Evolutionary conservation across 345 rosid species (phyloP), one percentile per base, ranked within the genome.

Genomic region (Brassica rapa): DNA sequence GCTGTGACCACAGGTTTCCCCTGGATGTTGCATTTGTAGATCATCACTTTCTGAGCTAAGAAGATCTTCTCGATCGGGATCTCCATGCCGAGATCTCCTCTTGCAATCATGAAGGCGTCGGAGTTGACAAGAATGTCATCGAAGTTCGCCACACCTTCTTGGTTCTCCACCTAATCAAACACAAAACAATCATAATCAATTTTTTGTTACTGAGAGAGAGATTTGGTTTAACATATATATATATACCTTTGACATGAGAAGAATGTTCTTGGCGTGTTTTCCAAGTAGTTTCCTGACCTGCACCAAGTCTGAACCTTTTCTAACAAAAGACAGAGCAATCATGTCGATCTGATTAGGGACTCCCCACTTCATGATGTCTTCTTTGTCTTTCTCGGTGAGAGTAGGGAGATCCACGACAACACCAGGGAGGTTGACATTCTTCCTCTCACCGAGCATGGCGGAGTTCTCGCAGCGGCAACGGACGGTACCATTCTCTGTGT

Each of bases 11-110:
- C 98, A 0, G 98, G 97, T 70, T 94, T 94, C 11, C 98, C 98
- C 75, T 92, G 97, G 77, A 92, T 90, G 85, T 94, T 94, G 83
- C 97, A 94, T 84, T 94, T 94, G 90, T 91, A 92, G 82, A 94
- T 87, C 98, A 94, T 94, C 27, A 92, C 97, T 77, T 94, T 94
- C 87, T 94, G 98, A 8, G 98, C 98, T 27, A 94, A 82, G 85
- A 94, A 94, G 57, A 94, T 94, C 86, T 94, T 94, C 69, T 94
- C 98, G 5, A 94, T 94, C 0, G 98, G 98, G 74, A 94, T 94
- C 82, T 94, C 98, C 98, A 94, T 94, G 57, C 98, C 98, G 0
- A 94, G 93, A 78, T 94, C 98, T 39, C 98, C 98, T 39, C 98
- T 87, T 2, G 98, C 98, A 75, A 94, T 95, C 98, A 94, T 94